A percentile compares a stretch with the other conserved stretches of the same genome.
Conservation (phyloP, 371 early-diverging fungal genomes). For the Funneliformis caledonium region DNA sequence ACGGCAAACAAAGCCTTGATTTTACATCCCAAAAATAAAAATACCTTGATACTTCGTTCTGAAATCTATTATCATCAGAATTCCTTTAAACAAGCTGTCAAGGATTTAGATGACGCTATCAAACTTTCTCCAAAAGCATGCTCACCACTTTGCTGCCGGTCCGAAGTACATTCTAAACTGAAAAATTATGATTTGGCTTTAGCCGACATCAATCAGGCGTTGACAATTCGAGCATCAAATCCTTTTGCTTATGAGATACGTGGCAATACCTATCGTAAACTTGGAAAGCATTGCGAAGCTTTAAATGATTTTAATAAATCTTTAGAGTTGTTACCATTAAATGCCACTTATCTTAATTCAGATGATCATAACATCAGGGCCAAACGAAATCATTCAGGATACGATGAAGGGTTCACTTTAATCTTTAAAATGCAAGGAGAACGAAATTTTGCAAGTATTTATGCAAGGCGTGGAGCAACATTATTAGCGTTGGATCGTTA, state of each 20-base stretch:
- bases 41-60: neutral
- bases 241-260: slow-evolving; percentile 1
- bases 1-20: neutral
- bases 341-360: too few relatives aligned
- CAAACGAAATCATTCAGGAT: too few relatives aligned
- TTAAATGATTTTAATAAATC: slow-evolving; percentile 17
- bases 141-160: too few relatives aligned
- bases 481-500: neutral
- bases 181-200: neutral
- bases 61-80: slow-evolving; percentile 7
- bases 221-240: neutral
- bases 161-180: neutral
- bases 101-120: slow-evolving; percentile 12
- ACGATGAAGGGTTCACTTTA: too few relatives aligned
- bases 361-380: too few relatives aligned
- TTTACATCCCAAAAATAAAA: slow-evolving; percentile 12
- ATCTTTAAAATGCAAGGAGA: too few relatives aligned
- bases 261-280: slow-evolving; percentile 13
- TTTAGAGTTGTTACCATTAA: neutral
- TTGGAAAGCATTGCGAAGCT: slow-evolving; percentile 15
- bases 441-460: neutral
- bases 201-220: slow-evolving; percentile 8
- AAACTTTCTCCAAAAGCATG: neutral
- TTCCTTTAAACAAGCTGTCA: neutral
- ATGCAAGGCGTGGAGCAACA: neutral